Evolutionary conservation across 2,329 filamentous ascomycete genomes (phyloP).

Genomic region (Aspergillus hiratsukae): DNA sequence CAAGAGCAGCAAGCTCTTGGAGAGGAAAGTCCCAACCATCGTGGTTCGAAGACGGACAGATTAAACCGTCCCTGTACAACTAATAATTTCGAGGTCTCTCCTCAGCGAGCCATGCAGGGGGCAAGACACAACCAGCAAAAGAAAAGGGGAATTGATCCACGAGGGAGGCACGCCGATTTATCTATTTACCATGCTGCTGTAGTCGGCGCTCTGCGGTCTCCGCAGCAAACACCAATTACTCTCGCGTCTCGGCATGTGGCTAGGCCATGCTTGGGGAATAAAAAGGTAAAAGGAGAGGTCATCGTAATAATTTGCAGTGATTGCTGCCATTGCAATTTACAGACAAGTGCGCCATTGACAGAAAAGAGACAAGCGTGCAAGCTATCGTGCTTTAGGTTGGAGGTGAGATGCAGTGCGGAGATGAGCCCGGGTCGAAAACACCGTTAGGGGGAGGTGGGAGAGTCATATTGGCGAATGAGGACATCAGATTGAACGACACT

Average conservation of each 20-base stretch:
- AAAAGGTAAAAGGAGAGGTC: neutral
- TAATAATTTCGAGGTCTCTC: neutral
- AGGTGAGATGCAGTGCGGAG: neutral
- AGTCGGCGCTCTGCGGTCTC: neutral
- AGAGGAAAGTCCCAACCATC: slow-evolving; percentile 15
- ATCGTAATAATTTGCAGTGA: neutral
- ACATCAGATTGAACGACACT: neutral
- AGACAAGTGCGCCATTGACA: neutral
- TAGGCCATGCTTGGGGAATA: neutral
- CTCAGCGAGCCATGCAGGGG: neutral
- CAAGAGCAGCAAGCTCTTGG: slow-evolving; percentile 23
- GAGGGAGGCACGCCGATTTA: neutral
- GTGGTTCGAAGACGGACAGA: neutral
- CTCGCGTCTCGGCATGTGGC: neutral
- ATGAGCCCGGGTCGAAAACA: slow-evolving; percentile 3
- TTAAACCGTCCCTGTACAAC: neutral
- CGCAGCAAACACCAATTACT: neutral
- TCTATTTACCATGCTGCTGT: neutral
- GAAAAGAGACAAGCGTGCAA: neutral
- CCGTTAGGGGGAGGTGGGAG: neutral
- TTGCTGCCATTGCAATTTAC: neutral
- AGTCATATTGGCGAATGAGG: neutral
- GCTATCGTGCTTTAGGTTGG: neutral
- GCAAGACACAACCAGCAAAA: neutral
- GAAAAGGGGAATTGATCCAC: neutral